These are phyloP conservation scores for Wickerhamomyces alni DNA, from an alignment of 805 yeast species.

Conservation along the genomic window DNA sequence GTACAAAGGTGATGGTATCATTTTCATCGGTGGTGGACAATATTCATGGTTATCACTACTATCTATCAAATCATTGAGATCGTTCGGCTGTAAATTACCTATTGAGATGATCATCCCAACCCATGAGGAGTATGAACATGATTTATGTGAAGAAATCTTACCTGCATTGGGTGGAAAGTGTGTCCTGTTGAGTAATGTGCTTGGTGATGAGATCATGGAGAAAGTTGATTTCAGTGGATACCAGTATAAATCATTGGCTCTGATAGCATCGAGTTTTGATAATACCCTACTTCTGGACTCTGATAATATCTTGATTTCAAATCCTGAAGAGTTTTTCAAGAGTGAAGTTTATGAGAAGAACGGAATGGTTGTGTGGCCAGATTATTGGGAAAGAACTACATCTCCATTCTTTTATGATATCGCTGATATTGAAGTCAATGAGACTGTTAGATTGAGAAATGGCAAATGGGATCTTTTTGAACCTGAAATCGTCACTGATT, in stretches of 20 bases:
- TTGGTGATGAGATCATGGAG: conserved; percentile 47
- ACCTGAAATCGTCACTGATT: conserved; percentile 20
- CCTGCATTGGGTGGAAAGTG: conserved; percentile 61
- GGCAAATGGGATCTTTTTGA: conserved; percentile 26
- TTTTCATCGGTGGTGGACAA: conserved; percentile 55
- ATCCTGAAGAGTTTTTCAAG: conserved; percentile 40
- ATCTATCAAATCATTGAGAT: conserved; percentile 41
- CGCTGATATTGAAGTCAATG: conserved; percentile 33
- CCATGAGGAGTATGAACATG: conserved; percentile 59
- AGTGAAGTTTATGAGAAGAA: conserved; percentile 37
- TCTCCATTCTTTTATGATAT: conserved; percentile 56
- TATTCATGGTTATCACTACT: conserved; percentile 49
- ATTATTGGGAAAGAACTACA: conserved; percentile 67
- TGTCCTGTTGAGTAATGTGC: conserved; percentile 51
- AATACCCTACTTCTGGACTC: conserved; percentile 70
- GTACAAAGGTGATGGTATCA: conserved; percentile 48
- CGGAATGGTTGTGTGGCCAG: conserved; percentile 70
- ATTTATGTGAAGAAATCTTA: conserved; percentile 52
- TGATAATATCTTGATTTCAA: conserved; percentile 54
- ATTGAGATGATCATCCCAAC: conserved; percentile 69
- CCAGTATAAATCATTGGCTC: conserved; percentile 67
- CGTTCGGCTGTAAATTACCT: conserved; percentile 50
- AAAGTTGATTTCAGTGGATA: conserved; percentile 52
- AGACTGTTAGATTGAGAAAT: conserved; percentile 13
- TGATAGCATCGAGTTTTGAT: conserved; percentile 71